Conservation (phyloP, 305 asterid genomes). For the Fraxinus ornus region DNA sequence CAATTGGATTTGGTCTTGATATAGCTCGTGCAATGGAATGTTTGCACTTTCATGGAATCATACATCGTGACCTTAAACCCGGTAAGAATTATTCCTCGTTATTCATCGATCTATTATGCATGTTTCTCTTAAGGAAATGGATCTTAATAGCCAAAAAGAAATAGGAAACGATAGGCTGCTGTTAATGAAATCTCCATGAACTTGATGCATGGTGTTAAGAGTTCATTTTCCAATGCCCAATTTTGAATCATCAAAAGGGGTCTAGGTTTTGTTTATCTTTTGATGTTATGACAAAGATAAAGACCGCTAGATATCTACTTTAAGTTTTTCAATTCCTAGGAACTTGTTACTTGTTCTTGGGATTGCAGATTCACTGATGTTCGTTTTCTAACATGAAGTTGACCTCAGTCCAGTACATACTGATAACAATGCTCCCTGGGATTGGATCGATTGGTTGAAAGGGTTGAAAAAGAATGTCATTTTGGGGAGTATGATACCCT, state of each 20-base stretch:
- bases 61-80: conserved; percentile 62
- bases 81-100: conserved; percentile 26
- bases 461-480: background rate
- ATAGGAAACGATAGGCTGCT: background rate
- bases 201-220: background rate
- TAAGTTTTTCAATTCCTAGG: background rate
- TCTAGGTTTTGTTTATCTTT: background rate
- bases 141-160: background rate
- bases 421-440: background rate
- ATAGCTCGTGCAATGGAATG: conserved; percentile 70
- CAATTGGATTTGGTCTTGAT: conserved; percentile 53
- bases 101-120: background rate
- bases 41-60: conserved; percentile 59
- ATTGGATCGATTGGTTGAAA: background rate
- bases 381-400: too few relatives aligned
- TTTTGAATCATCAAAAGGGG: background rate
- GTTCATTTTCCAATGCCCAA: background rate
- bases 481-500: background rate
- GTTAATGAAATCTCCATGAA: background rate
- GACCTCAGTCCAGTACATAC: background rate
- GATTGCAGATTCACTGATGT: background rate
- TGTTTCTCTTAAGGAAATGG: background rate
- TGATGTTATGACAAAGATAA: background rate
- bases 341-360: background rate
- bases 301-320: background rate